Base-by-base conservation (phyloP, 1,284 basidiomycete species). In the Vanrija sp. region DNA sequence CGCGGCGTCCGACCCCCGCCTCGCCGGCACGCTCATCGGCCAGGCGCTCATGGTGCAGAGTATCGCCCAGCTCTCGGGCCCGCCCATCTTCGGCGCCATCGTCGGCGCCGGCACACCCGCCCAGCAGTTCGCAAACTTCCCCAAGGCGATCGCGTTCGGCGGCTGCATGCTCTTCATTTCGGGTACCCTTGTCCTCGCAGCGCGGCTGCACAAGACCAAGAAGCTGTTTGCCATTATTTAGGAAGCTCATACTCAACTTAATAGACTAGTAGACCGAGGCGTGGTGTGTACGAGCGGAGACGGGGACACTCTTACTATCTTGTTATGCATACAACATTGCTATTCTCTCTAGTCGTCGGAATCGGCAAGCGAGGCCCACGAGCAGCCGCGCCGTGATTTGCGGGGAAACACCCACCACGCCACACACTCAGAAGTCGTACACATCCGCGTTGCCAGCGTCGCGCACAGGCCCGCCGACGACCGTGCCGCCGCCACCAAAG, bases 1-100 rank as follows among this genome's bases (percentile, higher is more conserved):
- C 21, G 46, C 57, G 1, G 69, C 67, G 10, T 60, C 57, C n/a
- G 65, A 72, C 51, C 67, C 67, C 43, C 57, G 66, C n/a, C 56
- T 65, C 39, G 69, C 65, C 2, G 72, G 69, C 15, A 73, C 68
- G 2, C 61, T 68, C 43, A 67, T 73, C 42, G 72, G 72, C 5
- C 68, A 71, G 52, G 65, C 64, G 18, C 54, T 69, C 39, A 66
- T 67, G 48, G 61, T 68, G 8, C 67, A 70, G 60, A 57, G 59
- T 4, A 51, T 71, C 14, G 64, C 66, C 1, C 65, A 71, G 45
- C 62, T 74, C 19, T 49, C 64, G 16, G 65, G 71, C 10, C 66
- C 66, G 9, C 69, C 72, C 3, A 66, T 70, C 43, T 65, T 67
- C 21, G 72, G 72, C 43, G 65, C 63, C 15, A 62, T 74, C 43